phyloP scores from a whole-genome alignment of 306 rosid species.

The Cucurbita moschata region DNA sequence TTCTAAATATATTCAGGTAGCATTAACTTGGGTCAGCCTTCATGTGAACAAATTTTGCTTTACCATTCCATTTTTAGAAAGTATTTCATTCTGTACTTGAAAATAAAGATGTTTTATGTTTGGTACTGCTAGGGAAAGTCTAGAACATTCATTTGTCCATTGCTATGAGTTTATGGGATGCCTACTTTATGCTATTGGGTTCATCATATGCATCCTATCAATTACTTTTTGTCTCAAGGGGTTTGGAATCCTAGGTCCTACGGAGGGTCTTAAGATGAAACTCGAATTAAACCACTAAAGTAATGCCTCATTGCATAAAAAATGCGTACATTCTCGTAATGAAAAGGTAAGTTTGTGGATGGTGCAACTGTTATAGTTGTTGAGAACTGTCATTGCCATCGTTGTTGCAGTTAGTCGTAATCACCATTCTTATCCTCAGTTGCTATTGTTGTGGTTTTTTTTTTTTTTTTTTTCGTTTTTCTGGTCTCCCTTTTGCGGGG shows the following conservation, averaged over 20 bases:
- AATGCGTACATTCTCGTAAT: too few species aligned
- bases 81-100: neutral
- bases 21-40: conserved; percentile 12
- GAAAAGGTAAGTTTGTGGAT: too few species aligned
- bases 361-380: too few species aligned
- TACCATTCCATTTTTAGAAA: neutral
- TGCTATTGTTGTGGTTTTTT: neutral
- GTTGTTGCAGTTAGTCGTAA: too few species aligned
- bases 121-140: neutral
- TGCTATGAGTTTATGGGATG: neutral
- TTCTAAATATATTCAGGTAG: conserved; percentile 53
- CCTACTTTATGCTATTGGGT: neutral
- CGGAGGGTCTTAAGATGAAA: too few species aligned
- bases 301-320: too few species aligned
- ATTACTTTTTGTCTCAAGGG: neutral
- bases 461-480: neutral
- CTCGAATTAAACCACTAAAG: too few species aligned
- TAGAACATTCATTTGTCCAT: neutral
- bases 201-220: neutral
- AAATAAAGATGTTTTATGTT: neutral
- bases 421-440: too few species aligned
- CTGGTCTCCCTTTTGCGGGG: neutral
- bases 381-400: too few species aligned
- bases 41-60: neutral
- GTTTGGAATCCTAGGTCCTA: neutral